Conservation (phyloP, 2,329 filamentous ascomycete genomes). For the Claviceps purpurea region DNA sequence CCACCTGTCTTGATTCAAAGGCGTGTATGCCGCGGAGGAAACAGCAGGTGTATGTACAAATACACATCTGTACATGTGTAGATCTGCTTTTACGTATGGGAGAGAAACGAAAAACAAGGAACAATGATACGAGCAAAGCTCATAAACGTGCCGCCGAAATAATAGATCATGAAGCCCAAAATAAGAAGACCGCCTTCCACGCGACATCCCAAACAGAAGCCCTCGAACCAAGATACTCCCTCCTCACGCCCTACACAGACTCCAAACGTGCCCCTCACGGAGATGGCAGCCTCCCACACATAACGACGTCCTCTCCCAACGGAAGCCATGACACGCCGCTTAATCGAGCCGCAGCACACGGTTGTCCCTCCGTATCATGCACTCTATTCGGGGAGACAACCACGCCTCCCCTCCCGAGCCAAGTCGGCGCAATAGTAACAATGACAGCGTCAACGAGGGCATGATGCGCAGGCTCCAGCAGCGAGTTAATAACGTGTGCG, state of each 20-base stretch:
- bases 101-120: no score
- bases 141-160: no score
- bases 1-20: no score
- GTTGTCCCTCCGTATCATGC: slow-evolving; percentile 32
- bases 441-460: slow-evolving; percentile 64
- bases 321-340: slow-evolving; percentile 59
- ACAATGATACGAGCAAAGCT: no score
- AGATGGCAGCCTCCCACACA: slow-evolving; percentile 51
- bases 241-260: no score
- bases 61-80: not conserved
- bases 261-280: not conserved
- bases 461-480: slow-evolving; percentile 51
- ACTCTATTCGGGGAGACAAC: slow-evolving; percentile 57
- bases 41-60: not conserved
- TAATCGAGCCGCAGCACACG: slow-evolving; percentile 50
- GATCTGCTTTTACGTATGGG: no score
- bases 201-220: no score
- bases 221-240: no score
- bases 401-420: slow-evolving; percentile 75
- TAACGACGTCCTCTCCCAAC: slow-evolving; percentile 69
- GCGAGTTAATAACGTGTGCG: slow-evolving; percentile 64
- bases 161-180: no score
- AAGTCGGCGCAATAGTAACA: slow-evolving; percentile 79
- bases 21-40: no score
- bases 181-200: no score